Conservation (phyloP, 2,329 filamentous ascomycete genomes). For the Sporothrix brasiliensis region DNA sequence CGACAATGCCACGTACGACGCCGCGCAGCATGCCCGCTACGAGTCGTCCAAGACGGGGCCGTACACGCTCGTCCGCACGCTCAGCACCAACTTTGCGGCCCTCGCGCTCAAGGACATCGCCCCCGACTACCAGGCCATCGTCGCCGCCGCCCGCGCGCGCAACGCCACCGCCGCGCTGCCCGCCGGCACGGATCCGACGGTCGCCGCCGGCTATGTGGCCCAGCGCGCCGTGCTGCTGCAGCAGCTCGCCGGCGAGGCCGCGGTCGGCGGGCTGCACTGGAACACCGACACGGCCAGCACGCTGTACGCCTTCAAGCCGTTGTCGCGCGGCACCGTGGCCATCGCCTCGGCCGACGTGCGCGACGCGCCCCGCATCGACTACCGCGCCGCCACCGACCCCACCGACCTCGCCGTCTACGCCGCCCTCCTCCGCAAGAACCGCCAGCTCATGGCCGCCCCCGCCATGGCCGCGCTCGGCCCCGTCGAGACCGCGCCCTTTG, state of each 20-base stretch:
- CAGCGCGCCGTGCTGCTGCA: constrained; percentile 42
- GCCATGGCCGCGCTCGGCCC: constrained; percentile 41
- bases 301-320: constrained; percentile 41
- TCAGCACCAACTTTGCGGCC: constrained; percentile 41
- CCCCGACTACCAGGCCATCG: constrained; percentile 36
- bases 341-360: constrained; percentile 44
- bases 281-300: constrained; percentile 39
- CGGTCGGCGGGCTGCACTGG: constrained; percentile 42
- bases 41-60: constrained; percentile 41
- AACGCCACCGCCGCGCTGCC: constrained; percentile 40
- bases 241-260: constrained; percentile 40
- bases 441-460: constrained; percentile 42
- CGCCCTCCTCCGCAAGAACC: constrained; percentile 43
- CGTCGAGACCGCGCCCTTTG: constrained; percentile 41
- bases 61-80: constrained; percentile 40
- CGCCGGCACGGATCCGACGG: constrained; percentile 42
- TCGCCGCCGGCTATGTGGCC: constrained; percentile 46
- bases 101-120: constrained; percentile 44
- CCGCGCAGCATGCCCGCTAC: constrained; percentile 42
- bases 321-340: constrained; percentile 46
- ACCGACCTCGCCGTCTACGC: constrained; percentile 44
- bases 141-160: constrained; percentile 36
- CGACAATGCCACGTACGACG: constrained; percentile 43
- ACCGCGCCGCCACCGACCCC: constrained; percentile 46
- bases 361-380: constrained; percentile 45